Percentiles rank a stretch among this genome's conserved stretches.
Evolutionary conservation across 805 yeast species (phyloP).

Genomic region (Ogataea populi-albae): DNA sequence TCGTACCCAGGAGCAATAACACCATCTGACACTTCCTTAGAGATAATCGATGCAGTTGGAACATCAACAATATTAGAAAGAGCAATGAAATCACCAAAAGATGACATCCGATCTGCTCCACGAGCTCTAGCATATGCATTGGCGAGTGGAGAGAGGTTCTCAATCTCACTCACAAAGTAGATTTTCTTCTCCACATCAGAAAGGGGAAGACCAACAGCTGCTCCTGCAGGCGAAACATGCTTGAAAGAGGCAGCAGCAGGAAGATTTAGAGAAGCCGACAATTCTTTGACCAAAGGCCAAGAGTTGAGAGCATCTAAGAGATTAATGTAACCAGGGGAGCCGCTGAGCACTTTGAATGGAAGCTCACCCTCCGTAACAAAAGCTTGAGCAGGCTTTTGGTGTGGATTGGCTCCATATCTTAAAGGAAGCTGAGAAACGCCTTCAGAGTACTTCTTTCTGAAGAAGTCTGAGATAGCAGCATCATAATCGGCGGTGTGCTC

Average conservation of each 20-base stretch:
- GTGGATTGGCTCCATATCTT: constrained; percentile 98
- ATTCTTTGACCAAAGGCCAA: constrained; percentile 98
- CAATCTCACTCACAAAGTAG: constrained; percentile 92
- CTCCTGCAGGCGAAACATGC: constrained; percentile 99
- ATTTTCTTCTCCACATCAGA: constrained; percentile 89
- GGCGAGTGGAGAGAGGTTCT: constrained; percentile 93
- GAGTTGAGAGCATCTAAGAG: constrained; percentile 94
- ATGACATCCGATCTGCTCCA: constrained; percentile 99
- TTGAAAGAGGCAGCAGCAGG: constrained; percentile 99
- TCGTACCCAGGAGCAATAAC: constrained; percentile 97
- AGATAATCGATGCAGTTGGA: constrained; percentile 94
- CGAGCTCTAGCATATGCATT: constrained; percentile 99
- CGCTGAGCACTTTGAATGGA: constrained; percentile 90
- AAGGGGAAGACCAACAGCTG: constrained; percentile 94
- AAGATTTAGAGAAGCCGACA: constrained; percentile 86
- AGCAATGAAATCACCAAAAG: constrained; percentile 98
- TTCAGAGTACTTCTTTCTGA: constrained; percentile 95
- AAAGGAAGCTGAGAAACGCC: constrained; percentile 84
- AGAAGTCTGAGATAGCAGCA: constrained; percentile 91
- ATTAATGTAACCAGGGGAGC: constrained; percentile 98
- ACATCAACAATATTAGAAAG: constrained; percentile 93
- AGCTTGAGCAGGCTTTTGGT: constrained; percentile 99
- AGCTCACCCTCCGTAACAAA: constrained; percentile 80
- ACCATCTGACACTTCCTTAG: constrained; percentile 98
- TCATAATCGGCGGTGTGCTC: constrained; percentile 99